These are phyloP conservation scores for Hypomyces perniciosus DNA, from an alignment of 2,329 filamentous ascomycete genomes.

Conservation along the genomic window DNA sequence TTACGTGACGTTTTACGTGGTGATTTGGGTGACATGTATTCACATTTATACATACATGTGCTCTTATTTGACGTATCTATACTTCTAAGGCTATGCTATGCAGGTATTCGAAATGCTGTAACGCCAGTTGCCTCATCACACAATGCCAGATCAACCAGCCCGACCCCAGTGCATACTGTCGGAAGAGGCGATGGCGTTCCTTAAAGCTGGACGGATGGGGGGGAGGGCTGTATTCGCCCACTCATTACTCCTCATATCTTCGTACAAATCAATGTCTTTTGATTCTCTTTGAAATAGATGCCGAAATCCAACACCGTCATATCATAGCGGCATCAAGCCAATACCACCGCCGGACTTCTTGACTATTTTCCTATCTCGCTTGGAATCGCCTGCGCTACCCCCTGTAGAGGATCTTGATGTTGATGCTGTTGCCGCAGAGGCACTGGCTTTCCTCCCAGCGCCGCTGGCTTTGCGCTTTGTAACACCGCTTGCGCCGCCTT, in stretches of 20 bases:
- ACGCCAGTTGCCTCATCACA: no score
- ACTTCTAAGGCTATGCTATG: no score
- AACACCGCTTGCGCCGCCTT: constrained; percentile 21
- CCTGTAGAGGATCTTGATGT: constrained; percentile 16
- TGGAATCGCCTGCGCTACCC: constrained; percentile 16
- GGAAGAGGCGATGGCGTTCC: no score
- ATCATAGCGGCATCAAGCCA: constrained; percentile 33
- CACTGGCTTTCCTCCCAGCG: constrained; percentile 25
- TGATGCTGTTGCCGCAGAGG: constrained; percentile 16
- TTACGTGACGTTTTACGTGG: background rate
- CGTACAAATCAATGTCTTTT: background rate
- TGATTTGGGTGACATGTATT: no score
- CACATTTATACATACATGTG: no score
- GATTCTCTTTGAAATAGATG: background rate
- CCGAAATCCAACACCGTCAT: background rate
- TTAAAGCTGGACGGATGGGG: background rate
- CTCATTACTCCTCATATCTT: background rate
- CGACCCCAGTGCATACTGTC: no score
- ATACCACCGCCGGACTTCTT: constrained; percentile 32
- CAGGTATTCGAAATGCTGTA: no score
- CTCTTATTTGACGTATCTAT: no score
- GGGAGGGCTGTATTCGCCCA: background rate
- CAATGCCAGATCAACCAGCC: no score
- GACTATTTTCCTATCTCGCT: constrained; percentile 24
- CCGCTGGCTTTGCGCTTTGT: constrained; percentile 26